These are phyloP conservation scores for Chernovozyma sophiae-reginae DNA, from an alignment of 1,139 yeast species.

Conservation along the genomic window DNA sequence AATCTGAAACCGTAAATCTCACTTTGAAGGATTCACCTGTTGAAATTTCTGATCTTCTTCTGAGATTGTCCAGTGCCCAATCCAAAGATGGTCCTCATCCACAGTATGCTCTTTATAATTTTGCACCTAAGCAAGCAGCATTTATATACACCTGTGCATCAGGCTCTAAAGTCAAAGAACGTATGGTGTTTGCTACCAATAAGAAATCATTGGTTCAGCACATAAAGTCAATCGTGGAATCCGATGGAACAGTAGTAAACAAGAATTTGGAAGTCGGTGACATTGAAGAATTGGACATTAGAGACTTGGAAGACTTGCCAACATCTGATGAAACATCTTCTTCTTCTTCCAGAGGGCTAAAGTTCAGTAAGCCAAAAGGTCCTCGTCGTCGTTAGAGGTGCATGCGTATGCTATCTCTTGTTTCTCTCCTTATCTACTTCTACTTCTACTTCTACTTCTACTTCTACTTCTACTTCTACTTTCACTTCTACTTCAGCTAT, in stretches of 20 bases:
- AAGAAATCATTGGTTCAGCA: constrained; percentile 62
- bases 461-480: too few relatives aligned
- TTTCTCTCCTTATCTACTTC: too few relatives aligned
- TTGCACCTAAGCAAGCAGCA: constrained; percentile 27
- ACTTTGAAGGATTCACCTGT: constrained; percentile 14
- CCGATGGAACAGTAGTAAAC: constrained; percentile 20
- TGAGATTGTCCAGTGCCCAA: constrained; percentile 13
- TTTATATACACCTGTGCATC: constrained; percentile 90
- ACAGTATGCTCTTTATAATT: constrained; percentile 58
- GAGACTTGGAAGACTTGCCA: constrained; percentile 19
- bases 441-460: too few relatives aligned
- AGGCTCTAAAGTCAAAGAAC: constrained; percentile 81
- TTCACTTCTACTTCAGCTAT: too few relatives aligned
- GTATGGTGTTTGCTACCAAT: constrained; percentile 90
- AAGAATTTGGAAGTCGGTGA: constrained; percentile 66
- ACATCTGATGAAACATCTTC: constrained; percentile 11
- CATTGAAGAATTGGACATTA: constrained; percentile 55
- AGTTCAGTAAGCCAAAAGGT: constrained; percentile 52
- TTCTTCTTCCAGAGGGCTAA: constrained; percentile 18
- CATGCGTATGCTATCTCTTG: too few relatives aligned
- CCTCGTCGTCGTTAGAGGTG: constrained; percentile 42
- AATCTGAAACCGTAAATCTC: constrained; percentile 25
- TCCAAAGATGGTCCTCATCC: constrained; percentile 16
- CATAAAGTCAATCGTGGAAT: constrained; percentile 33
- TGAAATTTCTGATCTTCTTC: constrained; percentile 18